A percentile compares a stretch with the other conserved stretches of the same genome.
Evolutionary conservation across 1,284 basidiomycete genomes (phyloP).

Genomic region (Irpex sp.): DNA sequence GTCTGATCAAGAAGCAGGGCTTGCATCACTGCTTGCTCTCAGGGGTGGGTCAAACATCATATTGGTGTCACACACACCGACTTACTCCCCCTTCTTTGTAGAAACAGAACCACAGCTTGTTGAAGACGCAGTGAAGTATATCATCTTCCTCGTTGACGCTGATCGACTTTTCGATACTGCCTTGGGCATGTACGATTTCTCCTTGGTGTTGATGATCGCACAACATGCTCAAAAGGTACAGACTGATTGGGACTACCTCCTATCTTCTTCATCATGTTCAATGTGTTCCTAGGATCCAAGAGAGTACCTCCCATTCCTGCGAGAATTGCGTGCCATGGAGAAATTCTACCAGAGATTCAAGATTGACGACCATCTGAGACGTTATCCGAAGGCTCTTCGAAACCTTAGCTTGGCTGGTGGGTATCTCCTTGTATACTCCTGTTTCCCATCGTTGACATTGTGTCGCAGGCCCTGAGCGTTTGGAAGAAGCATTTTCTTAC

Average conservation of each 20-base stretch:
- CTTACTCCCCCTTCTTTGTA: slow-evolving; percentile 24
- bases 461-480: slow-evolving; percentile 49
- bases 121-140: slow-evolving; percentile 96
- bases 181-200: slow-evolving; percentile 98
- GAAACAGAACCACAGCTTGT: slow-evolving; percentile 72
- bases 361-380: slow-evolving; percentile 90
- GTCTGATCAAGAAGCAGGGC: slow-evolving; percentile 85
- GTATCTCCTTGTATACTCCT: slow-evolving; percentile 9
- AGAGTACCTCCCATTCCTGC: slow-evolving; percentile 95
- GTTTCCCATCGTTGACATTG: slow-evolving; percentile 1
- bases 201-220: slow-evolving; percentile 91
- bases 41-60: slow-evolving; percentile 45
- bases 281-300: slow-evolving; percentile 74
- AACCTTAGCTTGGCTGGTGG: slow-evolving; percentile 75
- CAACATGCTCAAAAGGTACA: slow-evolving; percentile 93
- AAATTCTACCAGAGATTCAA: slow-evolving; percentile 82
- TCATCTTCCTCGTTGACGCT: slow-evolving; percentile 96
- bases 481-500: slow-evolving; percentile 80
- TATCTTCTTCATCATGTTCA: neutral
- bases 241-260: neutral
- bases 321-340: slow-evolving; percentile 80
- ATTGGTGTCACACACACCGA: neutral
- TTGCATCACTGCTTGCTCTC: slow-evolving; percentile 73
- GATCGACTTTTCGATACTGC: slow-evolving; percentile 91
- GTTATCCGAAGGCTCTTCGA: slow-evolving; percentile 69